These are phyloP conservation scores for Kwoniella heveanensis DNA, from an alignment of 768 basidiomycete species.

Conservation along the genomic window DNA sequence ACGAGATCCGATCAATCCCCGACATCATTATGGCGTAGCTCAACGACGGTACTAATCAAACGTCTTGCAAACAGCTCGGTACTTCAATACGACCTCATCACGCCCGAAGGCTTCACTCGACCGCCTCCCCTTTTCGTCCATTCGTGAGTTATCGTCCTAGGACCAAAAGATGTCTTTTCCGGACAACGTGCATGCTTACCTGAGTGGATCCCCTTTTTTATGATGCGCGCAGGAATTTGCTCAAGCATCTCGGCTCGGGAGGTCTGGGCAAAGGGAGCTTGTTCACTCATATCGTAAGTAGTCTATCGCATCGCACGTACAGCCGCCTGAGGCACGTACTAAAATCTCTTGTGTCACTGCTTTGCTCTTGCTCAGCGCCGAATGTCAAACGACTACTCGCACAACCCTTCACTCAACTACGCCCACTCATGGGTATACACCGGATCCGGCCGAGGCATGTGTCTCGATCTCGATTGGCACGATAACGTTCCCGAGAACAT, in stretches of 20 bases:
- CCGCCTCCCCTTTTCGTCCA: slow-evolving; percentile 49
- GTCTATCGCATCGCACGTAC: neutral
- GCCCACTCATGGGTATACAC: slow-evolving; percentile 48
- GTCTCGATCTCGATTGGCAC: slow-evolving; percentile 48
- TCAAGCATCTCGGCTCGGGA: slow-evolving; percentile 54
- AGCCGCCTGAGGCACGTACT: too few relatives aligned
- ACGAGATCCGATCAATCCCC: neutral
- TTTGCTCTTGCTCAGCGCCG: slow-evolving; percentile 46
- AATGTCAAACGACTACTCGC: slow-evolving; percentile 33
- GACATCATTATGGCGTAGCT: neutral
- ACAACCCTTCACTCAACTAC: slow-evolving; percentile 41
- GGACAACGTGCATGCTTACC: too few relatives aligned
- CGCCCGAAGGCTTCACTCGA: slow-evolving; percentile 20
- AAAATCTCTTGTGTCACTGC: too few relatives aligned
- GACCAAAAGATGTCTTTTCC: too few relatives aligned
- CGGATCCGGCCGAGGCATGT: slow-evolving; percentile 44
- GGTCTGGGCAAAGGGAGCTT: slow-evolving; percentile 32
- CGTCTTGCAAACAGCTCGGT: slow-evolving; percentile 35
- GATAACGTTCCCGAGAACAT: slow-evolving; percentile 24
- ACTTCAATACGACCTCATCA: slow-evolving; percentile 54
- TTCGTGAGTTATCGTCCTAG: slow-evolving; percentile 42
- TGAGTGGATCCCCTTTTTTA: too few relatives aligned
- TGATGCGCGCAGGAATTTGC: slow-evolving; percentile 56
- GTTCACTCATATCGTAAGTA: slow-evolving; percentile 50
- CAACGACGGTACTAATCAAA: neutral